A percentile compares a stretch with the other conserved stretches of the same genome.
Evolutionary conservation across 1,284 basidiomycete genomes (phyloP).

Genomic region (Puccinia coronata): DNA sequence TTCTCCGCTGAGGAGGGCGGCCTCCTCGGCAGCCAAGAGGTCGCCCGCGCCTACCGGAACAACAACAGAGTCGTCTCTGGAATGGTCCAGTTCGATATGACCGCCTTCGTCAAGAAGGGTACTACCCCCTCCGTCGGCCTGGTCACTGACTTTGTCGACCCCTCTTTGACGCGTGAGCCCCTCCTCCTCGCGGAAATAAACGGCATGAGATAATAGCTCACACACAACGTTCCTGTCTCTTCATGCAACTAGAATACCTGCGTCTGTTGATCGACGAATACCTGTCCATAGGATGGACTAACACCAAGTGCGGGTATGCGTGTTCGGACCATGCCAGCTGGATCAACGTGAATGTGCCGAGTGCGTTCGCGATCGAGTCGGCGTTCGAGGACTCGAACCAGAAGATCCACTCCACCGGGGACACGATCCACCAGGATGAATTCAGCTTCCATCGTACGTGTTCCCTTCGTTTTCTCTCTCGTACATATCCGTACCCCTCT

Average conservation of each 20-base stretch:
- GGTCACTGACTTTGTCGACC: conserved; percentile 82
- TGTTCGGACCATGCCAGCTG: conserved; percentile 71
- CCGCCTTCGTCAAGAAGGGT: conserved; percentile 87
- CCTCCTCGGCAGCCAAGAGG: conserved; percentile 89
- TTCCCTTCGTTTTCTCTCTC: background rate
- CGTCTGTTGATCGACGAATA: conserved; percentile 52
- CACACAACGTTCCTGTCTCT: background rate
- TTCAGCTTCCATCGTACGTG: conserved; percentile 68
- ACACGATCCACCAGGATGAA: conserved; percentile 80
- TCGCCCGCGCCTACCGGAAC: conserved; percentile 75
- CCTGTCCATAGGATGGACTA: conserved; percentile 59
- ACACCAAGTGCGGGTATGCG: conserved; percentile 81
- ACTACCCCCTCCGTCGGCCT: conserved; percentile 84
- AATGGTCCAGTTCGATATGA: conserved; percentile 68
- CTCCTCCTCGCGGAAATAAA: conserved; percentile 7
- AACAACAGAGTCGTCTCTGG: conserved; percentile 71
- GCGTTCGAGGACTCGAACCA: conserved; percentile 65
- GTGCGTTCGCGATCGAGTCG: conserved; percentile 60
- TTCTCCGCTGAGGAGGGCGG: conserved; percentile 91
- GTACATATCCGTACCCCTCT: background rate
- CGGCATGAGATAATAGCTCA: too few relatives aligned
- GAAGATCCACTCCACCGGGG: conserved; percentile 77
- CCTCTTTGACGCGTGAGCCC: conserved; percentile 65
- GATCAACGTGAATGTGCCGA: conserved; percentile 58
- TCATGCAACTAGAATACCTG: background rate